A percentile compares a stretch with the other conserved stretches of the same genome.
These are phyloP conservation scores for Calocybe gangraenosa DNA, from an alignment of 768 basidiomycete species.

Conservation along the genomic window DNA sequence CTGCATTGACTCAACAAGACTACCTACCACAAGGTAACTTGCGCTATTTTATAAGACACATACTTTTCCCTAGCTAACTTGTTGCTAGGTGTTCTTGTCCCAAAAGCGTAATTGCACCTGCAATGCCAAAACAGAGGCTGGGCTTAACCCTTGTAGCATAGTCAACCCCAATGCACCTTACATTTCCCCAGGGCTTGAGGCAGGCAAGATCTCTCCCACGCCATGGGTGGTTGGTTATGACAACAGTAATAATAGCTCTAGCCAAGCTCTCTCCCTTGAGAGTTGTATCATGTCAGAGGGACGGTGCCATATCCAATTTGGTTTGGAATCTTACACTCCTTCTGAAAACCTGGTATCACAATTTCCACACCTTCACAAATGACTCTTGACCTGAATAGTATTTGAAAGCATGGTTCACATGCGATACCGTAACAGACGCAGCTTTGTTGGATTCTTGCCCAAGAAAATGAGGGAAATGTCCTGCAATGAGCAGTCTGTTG, in stretches of 20 bases:
- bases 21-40: slow-evolving; percentile 84
- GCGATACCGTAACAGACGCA: slow-evolving; percentile 85
- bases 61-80: too few relatives aligned
- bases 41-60: too few relatives aligned
- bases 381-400: slow-evolving; percentile 99
- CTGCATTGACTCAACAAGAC: slow-evolving; percentile 79
- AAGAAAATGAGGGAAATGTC: slow-evolving; percentile 73
- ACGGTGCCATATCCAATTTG: slow-evolving; percentile 80
- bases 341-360: slow-evolving; percentile 89
- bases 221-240: too few relatives aligned
- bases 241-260: too few relatives aligned
- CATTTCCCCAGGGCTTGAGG: slow-evolving; percentile 44
- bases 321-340: slow-evolving; percentile 91
- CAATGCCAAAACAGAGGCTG: slow-evolving; percentile 70
- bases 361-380: slow-evolving; percentile 86
- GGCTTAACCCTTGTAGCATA: slow-evolving; percentile 50
- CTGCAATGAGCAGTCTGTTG: slow-evolving; percentile 56
- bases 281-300: slow-evolving; percentile 75
- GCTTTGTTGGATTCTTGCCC: slow-evolving; percentile 83
- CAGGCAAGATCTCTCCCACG: slow-evolving; percentile 22
- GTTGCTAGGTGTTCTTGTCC: too few relatives aligned
- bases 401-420: slow-evolving; percentile 91
- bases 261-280: slow-evolving; percentile 17
- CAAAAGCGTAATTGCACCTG: too few relatives aligned
- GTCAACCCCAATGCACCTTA: slow-evolving; percentile 81